These are phyloP conservation scores for Hypoxylon fragiforme DNA, from an alignment of 495 filamentous ascomycete genomes.

Conservation along the genomic window DNA sequence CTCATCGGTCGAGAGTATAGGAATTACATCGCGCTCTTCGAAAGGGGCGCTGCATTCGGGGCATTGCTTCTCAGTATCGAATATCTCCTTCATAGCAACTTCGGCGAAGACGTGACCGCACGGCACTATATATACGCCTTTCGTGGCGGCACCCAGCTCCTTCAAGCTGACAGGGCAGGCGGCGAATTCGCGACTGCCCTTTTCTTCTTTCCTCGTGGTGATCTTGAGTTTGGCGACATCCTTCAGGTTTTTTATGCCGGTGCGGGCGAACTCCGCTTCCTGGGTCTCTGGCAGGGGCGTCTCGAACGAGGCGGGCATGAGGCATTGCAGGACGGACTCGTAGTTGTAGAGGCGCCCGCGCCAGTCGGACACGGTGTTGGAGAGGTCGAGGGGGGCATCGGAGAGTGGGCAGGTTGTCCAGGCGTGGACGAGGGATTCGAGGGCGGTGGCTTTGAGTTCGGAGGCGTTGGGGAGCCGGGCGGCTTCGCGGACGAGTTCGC, in stretches of 20 bases:
- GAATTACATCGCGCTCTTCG: slow-evolving; percentile 74
- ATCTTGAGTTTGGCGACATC: slow-evolving; percentile 92
- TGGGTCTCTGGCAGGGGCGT: slow-evolving; percentile 30
- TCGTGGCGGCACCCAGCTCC: slow-evolving; percentile 76
- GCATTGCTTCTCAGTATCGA: slow-evolving; percentile 44
- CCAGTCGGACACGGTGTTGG: slow-evolving; percentile 80
- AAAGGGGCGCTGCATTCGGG: slow-evolving; percentile 77
- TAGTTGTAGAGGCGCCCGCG: slow-evolving; percentile 92
- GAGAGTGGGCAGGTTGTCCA: slow-evolving; percentile 89
- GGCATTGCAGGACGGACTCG: slow-evolving; percentile 79
- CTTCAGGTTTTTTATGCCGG: slow-evolving; percentile 73
- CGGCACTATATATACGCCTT: slow-evolving; percentile 86
- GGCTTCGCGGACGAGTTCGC: slow-evolving; percentile 91
- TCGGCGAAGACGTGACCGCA: slow-evolving; percentile 96
- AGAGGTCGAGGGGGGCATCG: slow-evolving; percentile 67
- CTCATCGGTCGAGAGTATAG: slow-evolving; percentile 73
- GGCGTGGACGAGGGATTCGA: slow-evolving; percentile 78
- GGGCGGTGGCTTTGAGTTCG: slow-evolving; percentile 84
- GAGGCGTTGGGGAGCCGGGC: slow-evolving; percentile 79
- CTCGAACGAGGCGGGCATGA: slow-evolving; percentile 68
- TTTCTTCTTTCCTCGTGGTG: slow-evolving; percentile 48
- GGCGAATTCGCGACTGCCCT: slow-evolving; percentile 57
- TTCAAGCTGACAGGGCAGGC: slow-evolving; percentile 89
- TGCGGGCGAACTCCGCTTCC: slow-evolving; percentile 64
- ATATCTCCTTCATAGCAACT: slow-evolving; percentile 77